Base-by-base conservation (phyloP, 768 basidiomycete genomes). In the Lepiota venenata region DNA sequence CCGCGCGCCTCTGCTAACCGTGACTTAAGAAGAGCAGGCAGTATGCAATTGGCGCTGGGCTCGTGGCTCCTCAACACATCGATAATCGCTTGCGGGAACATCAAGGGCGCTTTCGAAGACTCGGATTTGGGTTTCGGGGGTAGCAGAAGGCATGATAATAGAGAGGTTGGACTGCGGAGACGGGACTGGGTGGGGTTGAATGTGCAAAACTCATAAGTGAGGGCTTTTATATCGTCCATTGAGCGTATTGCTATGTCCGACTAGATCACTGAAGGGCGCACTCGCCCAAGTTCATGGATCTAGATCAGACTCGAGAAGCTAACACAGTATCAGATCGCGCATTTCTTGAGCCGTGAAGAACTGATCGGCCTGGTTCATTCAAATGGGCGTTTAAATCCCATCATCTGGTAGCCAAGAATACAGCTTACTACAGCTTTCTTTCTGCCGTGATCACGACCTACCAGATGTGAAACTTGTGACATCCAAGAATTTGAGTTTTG, bases 11-110 rank as follows among this genome's bases (percentile, higher is more conserved):
- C 58, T 47, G 64, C 51, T 56, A 40, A 7, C 10, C 45, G 25
- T 32, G 60, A 67, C 50, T 74, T 74, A 12, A 63, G 55, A 14
- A 73, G 63, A 12, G 62, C 58, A 7, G 79, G 79, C 2, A 79
- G 68, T 12, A 78, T 66, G 21, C 68, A 58, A 52, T 79, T 79
- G 4, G 76, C 74, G 40, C 72, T 66, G 15, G 69, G 64, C 20
- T 74, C 70, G 39, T 77, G 58, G 7, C 56, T 58, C 6, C 65
- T 56, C 10, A 84, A 66, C 2, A 67, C 65, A 2, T 64, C 58
- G 67, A 73, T 71, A 9, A 75, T 75, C 8, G 62, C 54, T 1
- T 12, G 2, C 4, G 83, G n/a, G 74, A 5, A 82, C 59, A 14
- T 71, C 63, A 4, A 60, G 44, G 0, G 77, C 72, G 16, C 63